phyloP scores from a whole-genome alignment of 2,329 filamentous ascomycete species.

The Bisporella sp. region DNA sequence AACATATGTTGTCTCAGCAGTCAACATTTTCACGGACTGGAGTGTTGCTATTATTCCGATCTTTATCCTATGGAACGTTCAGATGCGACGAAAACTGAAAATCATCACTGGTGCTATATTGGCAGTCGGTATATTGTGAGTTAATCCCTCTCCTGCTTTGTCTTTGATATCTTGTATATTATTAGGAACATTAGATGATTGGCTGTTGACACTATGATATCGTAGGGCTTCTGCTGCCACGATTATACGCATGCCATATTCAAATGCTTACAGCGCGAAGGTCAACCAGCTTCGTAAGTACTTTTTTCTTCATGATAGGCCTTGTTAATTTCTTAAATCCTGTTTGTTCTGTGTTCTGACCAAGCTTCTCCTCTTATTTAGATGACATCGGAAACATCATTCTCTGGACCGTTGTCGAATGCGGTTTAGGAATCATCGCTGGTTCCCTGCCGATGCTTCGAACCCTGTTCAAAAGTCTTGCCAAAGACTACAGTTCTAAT shows the following conservation, averaged over 20 bases:
- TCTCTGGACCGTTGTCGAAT: not conserved
- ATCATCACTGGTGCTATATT: not conserved
- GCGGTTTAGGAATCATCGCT: not conserved
- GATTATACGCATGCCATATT: no score
- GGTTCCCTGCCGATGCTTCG: not conserved
- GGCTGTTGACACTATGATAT: no score
- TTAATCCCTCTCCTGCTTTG: no score
- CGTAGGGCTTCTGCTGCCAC: no score
- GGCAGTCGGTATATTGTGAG: no score
- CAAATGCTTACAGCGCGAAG: no score
- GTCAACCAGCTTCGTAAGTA: no score
- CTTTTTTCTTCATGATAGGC: no score
- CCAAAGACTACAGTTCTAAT: no score
- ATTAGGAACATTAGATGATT: no score
- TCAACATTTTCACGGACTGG: not conserved
- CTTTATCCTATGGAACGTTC: constrained; percentile 1
- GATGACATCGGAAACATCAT: not conserved
- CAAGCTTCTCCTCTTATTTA: not conserved
- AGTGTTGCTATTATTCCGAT: constrained; percentile 1
- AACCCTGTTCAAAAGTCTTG: not conserved
- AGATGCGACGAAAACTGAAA: constrained; percentile 1
- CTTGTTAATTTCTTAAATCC: no score
- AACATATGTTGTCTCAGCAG: constrained; percentile 1
- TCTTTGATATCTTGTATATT: no score
- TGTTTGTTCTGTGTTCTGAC: not conserved